Evolutionary conservation across 805 yeast genomes (phyloP), one percentile per base, ranked within the genome.

Genomic region (Sugiyamaella boreocaroliniensis): DNA sequence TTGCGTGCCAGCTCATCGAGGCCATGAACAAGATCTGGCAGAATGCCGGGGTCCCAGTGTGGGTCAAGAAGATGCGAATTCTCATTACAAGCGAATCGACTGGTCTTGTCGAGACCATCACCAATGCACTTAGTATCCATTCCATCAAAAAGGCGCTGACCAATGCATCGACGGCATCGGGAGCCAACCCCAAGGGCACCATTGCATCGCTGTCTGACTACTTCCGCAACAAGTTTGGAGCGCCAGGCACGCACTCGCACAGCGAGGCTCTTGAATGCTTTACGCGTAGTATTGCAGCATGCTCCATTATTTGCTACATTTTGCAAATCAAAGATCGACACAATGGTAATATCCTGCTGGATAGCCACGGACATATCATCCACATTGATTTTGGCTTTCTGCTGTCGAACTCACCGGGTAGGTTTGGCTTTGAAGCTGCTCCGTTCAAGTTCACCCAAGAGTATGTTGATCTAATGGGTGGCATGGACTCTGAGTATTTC

Each of bases 281-380:
- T 69, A 86, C 95, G 1, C 76, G 77, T 47, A 88, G 97, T 16
- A 75, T 93, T 50, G 98, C 98, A 1, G 97, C 95, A 1, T 93
- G 93, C 70, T 87, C 96, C 40, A 82, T 93, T 55, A 86, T 93
- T 53, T 87, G 97, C 15, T 93, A 89, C 64, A 67, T 93, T 50
- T 76, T 93, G 50, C 98, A 92, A 64, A 88, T 93, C 71, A 95
- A 95, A 65, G 99, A 93, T 71, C 81, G 99, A 64, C 99, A 93
- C 70, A 93, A 93, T 71, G 99, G 99, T 68, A 93, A 93, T 68
- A 92, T 93, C 57, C 85, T 93, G 87, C 88, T 93, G 64, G 99
- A 93, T 66, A 88, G 84, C 55, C 85, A 87, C 63, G 99, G 99
- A 0, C 99, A 93, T 65, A 85, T 93, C 11, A 82, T 92, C 45